A percentile compares a stretch with the other conserved stretches of the same genome.
Conservation (phyloP, 23 red algal species). For the Pyropia haitanensis region DNA sequence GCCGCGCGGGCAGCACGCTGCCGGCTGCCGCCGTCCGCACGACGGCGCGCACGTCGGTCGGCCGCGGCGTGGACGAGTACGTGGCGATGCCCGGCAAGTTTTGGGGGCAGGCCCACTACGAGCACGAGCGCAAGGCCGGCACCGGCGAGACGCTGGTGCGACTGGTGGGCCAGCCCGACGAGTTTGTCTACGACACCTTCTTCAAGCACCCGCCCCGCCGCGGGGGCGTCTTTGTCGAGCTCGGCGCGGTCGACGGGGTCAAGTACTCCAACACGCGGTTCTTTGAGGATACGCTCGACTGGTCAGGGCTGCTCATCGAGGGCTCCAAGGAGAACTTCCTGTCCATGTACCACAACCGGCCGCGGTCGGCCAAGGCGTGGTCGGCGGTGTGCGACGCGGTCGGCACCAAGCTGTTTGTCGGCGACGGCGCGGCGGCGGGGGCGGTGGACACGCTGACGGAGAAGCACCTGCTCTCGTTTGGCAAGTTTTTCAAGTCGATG, state of each 20-base stretch:
- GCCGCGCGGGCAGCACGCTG: too few relatives aligned
- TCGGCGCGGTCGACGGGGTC: slow-evolving; percentile 35
- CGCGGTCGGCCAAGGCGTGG: slow-evolving; percentile 1
- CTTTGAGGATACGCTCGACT: slow-evolving; percentile 41
- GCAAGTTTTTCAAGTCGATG: slow-evolving; percentile 9
- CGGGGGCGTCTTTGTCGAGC: slow-evolving; percentile 40
- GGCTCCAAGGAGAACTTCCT: slow-evolving; percentile 8
- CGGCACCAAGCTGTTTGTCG: slow-evolving; percentile 17
- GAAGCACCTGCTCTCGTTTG: slow-evolving; percentile 7
- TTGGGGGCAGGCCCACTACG: neutral
- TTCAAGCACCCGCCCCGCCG: slow-evolving; percentile 7
- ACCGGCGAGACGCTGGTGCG: neutral
- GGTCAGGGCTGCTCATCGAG: slow-evolving; percentile 41
- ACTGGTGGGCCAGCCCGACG: neutral
- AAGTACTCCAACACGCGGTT: slow-evolving; percentile 25
- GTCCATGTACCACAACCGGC: neutral
- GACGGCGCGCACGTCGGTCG: too few relatives aligned
- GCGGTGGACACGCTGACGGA: slow-evolving; percentile 10
- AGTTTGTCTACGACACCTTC: slow-evolving; percentile 12
- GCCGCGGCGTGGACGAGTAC: too few relatives aligned
- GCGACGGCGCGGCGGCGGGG: slow-evolving; percentile 15
- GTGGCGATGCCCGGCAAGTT: too few relatives aligned
- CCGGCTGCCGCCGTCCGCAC: too few relatives aligned
- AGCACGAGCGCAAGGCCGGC: neutral
- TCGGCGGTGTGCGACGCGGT: slow-evolving; percentile 9